Base-by-base conservation (phyloP, 2,329 filamentous ascomycete species). In the Sclerotinia borealis region DNA sequence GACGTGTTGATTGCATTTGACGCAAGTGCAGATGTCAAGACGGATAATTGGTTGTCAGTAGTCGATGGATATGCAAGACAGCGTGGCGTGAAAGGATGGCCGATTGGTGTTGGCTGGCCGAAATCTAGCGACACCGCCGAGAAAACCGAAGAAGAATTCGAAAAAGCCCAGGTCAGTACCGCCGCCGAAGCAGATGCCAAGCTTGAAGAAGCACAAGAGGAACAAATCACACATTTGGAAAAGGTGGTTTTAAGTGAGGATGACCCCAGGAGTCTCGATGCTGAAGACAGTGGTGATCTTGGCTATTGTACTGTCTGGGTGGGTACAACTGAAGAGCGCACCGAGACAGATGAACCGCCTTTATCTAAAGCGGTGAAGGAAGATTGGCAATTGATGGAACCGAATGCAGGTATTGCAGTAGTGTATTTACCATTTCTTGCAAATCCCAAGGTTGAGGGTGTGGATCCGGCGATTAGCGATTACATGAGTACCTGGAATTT, bases 401-500 rank as follows among this genome's bases (percentile, higher is more conserved):
- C 91, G 0, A 81, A 92, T 62, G 93, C 95, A 0, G 95, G 95
- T 19, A 89, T 99, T 47, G 85, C 93, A 0, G 87, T 99, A 4
- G 81, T 96, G 19, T 99, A 99, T 77, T 88, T 97, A 71, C 95
- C 95, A 0, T 88, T 97, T 66, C 80, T 98, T 17, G 85, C 89
- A 34, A 98, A 99, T 74, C 83, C 88, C 0, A 88, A 89, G 65
- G 88, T 92, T 0, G 83, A 87, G 0, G 90, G 85, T 49, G 88
- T 98, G n/a, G 89, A 96, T 69, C 95, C 95, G 0, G 86, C 87
- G 29, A 85, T 83, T 2, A 90, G 85, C 60, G 92, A 96, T 65
- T 98, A 92, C 76, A 86, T 98, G 79, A 91, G 87, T 69, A 99
- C 95, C 0, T 99, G 95, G 95, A 99, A 99, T 74, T 98, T 98